Conservation (phyloP, 495 filamentous ascomycete species). For the Neurospora sp. region DNA sequence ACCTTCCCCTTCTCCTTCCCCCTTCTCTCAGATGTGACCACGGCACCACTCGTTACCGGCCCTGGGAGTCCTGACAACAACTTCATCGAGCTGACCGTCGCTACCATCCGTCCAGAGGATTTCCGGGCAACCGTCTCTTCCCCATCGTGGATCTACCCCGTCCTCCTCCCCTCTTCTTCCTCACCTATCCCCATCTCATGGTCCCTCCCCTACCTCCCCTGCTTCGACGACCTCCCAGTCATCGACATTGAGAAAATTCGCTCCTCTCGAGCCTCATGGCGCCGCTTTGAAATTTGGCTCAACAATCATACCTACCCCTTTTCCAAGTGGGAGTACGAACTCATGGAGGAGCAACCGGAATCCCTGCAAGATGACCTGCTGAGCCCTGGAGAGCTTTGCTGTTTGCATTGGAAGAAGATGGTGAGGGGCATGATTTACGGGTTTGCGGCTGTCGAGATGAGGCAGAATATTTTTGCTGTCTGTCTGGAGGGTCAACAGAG, state of each 20-base stretch:
- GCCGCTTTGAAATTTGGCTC: neutral
- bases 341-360: too few relatives aligned
- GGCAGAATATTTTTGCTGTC: neutral
- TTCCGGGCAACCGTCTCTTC: neutral
- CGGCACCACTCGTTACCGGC: neutral
- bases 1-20: neutral
- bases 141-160: neutral
- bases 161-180: neutral
- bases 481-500: neutral
- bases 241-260: neutral
- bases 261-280: neutral
- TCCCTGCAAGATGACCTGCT: neutral
- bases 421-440: neutral
- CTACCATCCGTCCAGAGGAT: neutral
- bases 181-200: neutral
- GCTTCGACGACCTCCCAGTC: neutral
- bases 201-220: neutral
- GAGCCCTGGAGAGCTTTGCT: neutral
- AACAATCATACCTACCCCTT: neutral
- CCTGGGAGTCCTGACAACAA: neutral
- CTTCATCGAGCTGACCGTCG: neutral
- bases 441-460: neutral
- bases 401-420: neutral
- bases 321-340: neutral
- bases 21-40: neutral